A percentile compares a stretch with the other conserved stretches of the same genome.
These are phyloP conservation scores for Gastrolobium villosum DNA, from an alignment of 306 rosid genomes.

Conservation along the genomic window DNA sequence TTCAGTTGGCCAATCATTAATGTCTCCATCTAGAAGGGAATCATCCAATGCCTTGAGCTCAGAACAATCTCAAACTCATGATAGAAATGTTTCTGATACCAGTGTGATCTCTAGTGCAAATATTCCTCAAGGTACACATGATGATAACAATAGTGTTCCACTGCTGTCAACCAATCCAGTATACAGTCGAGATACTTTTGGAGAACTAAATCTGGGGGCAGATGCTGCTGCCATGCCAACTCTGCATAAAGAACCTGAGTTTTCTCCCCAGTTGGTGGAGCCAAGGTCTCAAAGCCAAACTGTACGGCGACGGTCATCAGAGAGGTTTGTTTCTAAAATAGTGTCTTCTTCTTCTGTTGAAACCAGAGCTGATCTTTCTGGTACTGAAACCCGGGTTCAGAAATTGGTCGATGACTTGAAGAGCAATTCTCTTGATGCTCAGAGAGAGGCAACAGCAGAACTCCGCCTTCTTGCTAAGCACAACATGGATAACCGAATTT, in stretches of 20 bases:
- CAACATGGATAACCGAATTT: slow-evolving; percentile 78
- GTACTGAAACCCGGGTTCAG: slow-evolving; percentile 64
- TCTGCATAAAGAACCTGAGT: slow-evolving; percentile 57
- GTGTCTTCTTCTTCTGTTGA: slow-evolving; percentile 51
- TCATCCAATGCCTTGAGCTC: slow-evolving; percentile 43
- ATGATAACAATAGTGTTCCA: slow-evolving; percentile 51
- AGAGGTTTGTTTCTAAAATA: slow-evolving; percentile 58
- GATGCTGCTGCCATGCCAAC: slow-evolving; percentile 44
- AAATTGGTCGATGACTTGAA: slow-evolving; percentile 67
- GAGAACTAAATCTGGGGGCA: slow-evolving; percentile 60
- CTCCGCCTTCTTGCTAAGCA: slow-evolving; percentile 78
- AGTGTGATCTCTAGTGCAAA: slow-evolving; percentile 46
- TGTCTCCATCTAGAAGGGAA: slow-evolving; percentile 60
- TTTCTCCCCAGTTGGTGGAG: slow-evolving; percentile 48
- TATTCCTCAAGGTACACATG: slow-evolving; percentile 52
- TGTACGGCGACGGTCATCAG: slow-evolving; percentile 57
- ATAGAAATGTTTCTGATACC: slow-evolving; percentile 61
- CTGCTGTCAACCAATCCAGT: slow-evolving; percentile 52
- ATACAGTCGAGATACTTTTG: slow-evolving; percentile 60
- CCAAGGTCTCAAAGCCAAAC: slow-evolving; percentile 56
- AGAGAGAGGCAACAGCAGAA: slow-evolving; percentile 68
- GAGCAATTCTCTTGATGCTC: slow-evolving; percentile 61
- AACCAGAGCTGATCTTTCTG: slow-evolving; percentile 64
- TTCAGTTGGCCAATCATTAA: slow-evolving; percentile 54
- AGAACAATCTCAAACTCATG: slow-evolving; percentile 58